Evolutionary conservation across 345 rosid genomes (phyloP).

Genomic region (Noccaea caerulescens): DNA sequence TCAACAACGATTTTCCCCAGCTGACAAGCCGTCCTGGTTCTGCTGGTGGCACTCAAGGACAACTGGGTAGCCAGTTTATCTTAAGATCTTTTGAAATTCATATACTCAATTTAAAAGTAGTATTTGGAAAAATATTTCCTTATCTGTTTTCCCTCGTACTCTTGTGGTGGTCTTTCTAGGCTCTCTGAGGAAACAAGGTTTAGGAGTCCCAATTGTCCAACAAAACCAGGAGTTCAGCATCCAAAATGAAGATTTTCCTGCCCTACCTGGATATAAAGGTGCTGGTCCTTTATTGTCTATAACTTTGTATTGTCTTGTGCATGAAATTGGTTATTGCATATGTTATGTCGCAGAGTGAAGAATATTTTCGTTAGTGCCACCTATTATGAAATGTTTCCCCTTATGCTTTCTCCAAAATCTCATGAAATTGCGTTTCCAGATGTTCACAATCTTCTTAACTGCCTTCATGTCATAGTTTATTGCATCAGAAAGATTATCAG

Average conservation of each 20-base stretch:
- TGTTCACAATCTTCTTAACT: not conserved
- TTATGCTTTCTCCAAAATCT: constrained; percentile 1
- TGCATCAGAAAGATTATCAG: constrained; percentile 36
- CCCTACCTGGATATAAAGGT: constrained; percentile 98
- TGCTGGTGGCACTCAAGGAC: constrained; percentile 98
- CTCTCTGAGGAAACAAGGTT: constrained; percentile 86
- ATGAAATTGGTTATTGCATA: constrained; percentile 17
- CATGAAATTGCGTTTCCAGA: constrained; percentile 4
- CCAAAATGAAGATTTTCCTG: constrained; percentile 99
- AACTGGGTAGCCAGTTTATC: constrained; percentile 59
- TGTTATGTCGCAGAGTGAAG: not conserved
- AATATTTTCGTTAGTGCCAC: constrained; percentile 19
- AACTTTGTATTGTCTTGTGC: constrained; percentile 21
- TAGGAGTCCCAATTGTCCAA: constrained; percentile 87
- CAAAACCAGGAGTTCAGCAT: constrained; percentile 99
- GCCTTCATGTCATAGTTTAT: constrained; percentile 20
- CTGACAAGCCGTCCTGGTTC: constrained; percentile 94
- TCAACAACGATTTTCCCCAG: constrained; percentile 91
- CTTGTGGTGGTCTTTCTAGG: constrained; percentile 52
- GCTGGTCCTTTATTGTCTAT: constrained; percentile 37
- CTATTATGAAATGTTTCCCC: not conserved
- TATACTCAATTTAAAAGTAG: constrained; percentile 11
- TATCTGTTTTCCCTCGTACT: constrained; percentile 44
- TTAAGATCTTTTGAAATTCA: constrained; percentile 20
- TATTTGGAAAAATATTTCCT: not conserved